Evolutionary conservation across 106 monocot species (phyloP), one percentile per base, ranked within the genome.

Genomic region (Dioscorea dumetorum): DNA sequence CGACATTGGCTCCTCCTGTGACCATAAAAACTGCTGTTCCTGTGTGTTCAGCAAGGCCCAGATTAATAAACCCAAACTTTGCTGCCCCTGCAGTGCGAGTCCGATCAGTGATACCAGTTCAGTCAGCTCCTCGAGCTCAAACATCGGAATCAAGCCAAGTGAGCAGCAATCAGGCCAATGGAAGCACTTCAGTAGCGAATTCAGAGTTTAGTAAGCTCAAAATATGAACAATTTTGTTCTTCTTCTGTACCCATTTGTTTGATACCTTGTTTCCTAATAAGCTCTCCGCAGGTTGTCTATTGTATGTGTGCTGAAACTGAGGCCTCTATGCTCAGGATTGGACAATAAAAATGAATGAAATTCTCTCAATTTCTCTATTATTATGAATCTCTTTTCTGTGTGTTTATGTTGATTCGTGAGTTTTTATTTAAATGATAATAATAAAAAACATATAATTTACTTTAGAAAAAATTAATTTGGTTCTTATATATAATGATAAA

Each of bases 21-120:
- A 85, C 71, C 3, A 71, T 85, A 3, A 73, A 80, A 58, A 80
- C 77, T 23, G 62, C 77, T 57, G 48, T 73, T 10, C 81, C 76
- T 62, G 81, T 69, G 17, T 75, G 51, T 60, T 85, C 81, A 22
- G 75, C 79, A 48, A 68, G 76, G 59, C 68, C 75, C 33, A 32
- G 48, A 50, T 19, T 50, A 16, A 59, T 58, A 33, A 64, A 15
- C 4, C 18, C 22, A 22, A 48, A 22, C 8, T 58, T 49, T 2
- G 10, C 34, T 19, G 69, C 74, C 59, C 79, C 79, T 18, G 49
- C 79, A 28, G 79, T 74, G 54, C 20, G 34, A 28, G 52, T 74
- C 20, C 70, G 74, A 24, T 60, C 70, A 52, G 66, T 66, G 16
- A 6, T 34, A 17, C 74, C 80, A 66, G 59, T 70, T 24, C 49